Percentiles rank a stretch among this genome's conserved stretches.
These are phyloP conservation scores for Elsinoe perseae DNA, from an alignment of 2,329 filamentous ascomycete genomes.

Conservation along the genomic window DNA sequence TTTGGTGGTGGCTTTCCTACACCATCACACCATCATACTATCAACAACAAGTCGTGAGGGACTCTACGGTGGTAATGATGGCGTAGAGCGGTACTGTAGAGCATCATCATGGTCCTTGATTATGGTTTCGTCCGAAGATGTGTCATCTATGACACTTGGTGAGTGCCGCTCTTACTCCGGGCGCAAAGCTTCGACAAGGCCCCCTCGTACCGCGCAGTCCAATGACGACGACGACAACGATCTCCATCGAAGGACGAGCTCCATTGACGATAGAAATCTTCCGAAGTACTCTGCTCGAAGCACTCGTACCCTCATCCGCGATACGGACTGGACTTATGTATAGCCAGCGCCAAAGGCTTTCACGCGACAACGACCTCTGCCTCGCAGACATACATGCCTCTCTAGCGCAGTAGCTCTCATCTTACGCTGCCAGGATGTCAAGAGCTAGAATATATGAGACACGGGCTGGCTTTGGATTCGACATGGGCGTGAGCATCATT, in stretches of 20 bases:
- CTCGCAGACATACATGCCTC: too few species aligned
- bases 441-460: too few species aligned
- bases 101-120: neutral
- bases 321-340: too few species aligned
- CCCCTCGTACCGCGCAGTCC: neutral
- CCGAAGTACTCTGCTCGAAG: too few species aligned
- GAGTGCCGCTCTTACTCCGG: neutral
- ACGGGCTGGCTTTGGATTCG: too few species aligned
- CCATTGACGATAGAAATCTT: too few species aligned
- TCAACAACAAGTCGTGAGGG: neutral
- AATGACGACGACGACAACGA: neutral
- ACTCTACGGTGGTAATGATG: neutral
- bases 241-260: neutral
- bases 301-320: too few species aligned
- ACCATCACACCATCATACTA: neutral
- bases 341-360: too few species aligned
- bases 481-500: too few species aligned
- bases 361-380: too few species aligned
- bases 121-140: neutral
- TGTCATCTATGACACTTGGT: neutral
- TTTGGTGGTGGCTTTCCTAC: neutral
- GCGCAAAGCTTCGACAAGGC: neutral
- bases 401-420: too few species aligned
- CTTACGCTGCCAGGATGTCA: too few species aligned
- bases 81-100: neutral